Conservation (phyloP, 345 rosid genomes). For the Gossypium bickii region DNA sequence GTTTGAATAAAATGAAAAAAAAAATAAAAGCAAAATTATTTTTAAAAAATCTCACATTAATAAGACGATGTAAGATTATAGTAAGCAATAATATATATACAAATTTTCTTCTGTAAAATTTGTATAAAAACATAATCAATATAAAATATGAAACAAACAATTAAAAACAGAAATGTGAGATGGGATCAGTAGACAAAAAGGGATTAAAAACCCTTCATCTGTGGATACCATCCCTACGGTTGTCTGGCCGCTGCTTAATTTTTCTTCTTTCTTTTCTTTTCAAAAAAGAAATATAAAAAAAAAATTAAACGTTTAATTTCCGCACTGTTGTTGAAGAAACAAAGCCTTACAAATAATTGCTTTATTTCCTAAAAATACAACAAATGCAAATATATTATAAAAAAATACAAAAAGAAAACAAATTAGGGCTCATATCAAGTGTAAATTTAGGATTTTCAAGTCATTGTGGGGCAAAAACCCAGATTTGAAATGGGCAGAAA, state of each 20-base stretch:
- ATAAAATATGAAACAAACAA: no score
- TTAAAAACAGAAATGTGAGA: slow-evolving; percentile 28
- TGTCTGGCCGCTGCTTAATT: slow-evolving; percentile 62
- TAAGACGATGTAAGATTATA: no score
- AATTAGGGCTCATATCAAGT: slow-evolving; percentile 56
- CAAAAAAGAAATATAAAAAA: not conserved
- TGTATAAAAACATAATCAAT: no score
- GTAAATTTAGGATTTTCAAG: slow-evolving; percentile 24
- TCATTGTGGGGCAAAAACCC: slow-evolving; percentile 37
- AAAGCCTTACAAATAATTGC: not conserved
- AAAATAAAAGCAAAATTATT: no score
- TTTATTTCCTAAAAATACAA: slow-evolving; percentile 23
- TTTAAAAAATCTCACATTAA: no score
- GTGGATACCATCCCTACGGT: slow-evolving; percentile 64
- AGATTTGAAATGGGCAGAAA: not conserved
- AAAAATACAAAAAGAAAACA: not conserved
- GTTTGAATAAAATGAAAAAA: no score
- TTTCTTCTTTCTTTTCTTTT: not conserved
- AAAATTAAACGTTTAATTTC: slow-evolving; percentile 32
- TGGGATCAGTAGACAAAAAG: slow-evolving; percentile 51
- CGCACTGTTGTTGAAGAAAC: slow-evolving; percentile 37
- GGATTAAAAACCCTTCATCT: slow-evolving; percentile 33
- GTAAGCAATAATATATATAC: no score
- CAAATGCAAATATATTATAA: slow-evolving; percentile 19
- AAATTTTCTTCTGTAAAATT: no score